These are phyloP conservation scores for Middelhovenomyces tepae DNA, from an alignment of 805 yeast species.

Conservation along the genomic window DNA sequence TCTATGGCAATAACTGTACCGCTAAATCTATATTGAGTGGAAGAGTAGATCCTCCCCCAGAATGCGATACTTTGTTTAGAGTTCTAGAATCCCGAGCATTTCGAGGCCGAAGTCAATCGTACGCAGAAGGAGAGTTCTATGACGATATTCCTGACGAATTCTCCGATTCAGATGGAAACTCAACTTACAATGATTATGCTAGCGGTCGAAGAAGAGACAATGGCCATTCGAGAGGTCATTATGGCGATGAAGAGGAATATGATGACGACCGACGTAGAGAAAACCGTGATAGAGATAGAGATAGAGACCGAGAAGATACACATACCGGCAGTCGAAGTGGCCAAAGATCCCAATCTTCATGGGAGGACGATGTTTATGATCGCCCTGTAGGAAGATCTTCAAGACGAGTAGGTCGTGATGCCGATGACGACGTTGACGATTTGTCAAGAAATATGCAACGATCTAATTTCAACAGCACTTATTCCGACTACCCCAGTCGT, in stretches of 20 bases:
- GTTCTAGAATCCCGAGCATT: constrained; percentile 82
- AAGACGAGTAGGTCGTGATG: constrained; percentile 10
- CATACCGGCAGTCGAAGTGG: constrained; percentile 13
- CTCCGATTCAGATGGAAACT: constrained; percentile 36
- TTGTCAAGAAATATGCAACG: constrained; percentile 23
- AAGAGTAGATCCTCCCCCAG: constrained; percentile 86
- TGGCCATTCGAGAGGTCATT: constrained; percentile 11
- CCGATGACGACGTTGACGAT: constrained; percentile 29
- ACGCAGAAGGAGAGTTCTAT: constrained; percentile 51
- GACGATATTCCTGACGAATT: constrained; percentile 68
- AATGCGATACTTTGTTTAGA: constrained; percentile 77
- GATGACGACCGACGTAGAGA: constrained; percentile 20
- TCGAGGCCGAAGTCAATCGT: constrained; percentile 38
- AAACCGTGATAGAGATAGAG: constrained; percentile 21
- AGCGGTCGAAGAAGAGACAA: constrained; percentile 21
- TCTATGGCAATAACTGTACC: constrained; percentile 81
- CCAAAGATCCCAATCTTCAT: constrained; percentile 33
- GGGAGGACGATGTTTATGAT: constrained; percentile 64
- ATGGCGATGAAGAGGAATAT: constrained; percentile 15
- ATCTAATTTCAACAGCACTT: constrained; percentile 34
- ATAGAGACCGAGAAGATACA: constrained; percentile 19
- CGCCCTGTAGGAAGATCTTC: constrained; percentile 1
- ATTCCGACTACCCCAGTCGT: constrained; percentile 28
- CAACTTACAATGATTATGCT: constrained; percentile 14
- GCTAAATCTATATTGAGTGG: constrained; percentile 83